Evolutionary conservation across 1,139 yeast genomes (phyloP), one percentile per base, ranked within the genome.

Genomic region (Sugiyamaella novakii): DNA sequence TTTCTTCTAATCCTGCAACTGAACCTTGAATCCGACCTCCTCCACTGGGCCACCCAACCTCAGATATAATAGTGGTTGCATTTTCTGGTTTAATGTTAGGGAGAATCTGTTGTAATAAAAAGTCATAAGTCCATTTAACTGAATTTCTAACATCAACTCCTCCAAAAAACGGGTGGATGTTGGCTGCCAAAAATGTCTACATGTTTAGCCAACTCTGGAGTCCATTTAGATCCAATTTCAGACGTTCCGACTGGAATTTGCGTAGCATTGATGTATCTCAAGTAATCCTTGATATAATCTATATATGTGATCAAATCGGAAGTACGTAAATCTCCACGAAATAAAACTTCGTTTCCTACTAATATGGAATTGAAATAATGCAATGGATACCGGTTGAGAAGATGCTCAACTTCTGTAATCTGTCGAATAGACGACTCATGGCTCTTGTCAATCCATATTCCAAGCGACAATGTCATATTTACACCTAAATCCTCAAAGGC

Each of bases 41-140:
- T 1, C 67, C 70, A 46, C 75, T 78, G 1, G 89, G 89, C 89
- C 89, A 84, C 0, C 88, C 89, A 14, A 82, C 77, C 59, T 83
- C 88, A 0, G 86, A 73, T 1, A 83, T 73, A 1, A 77, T 69
- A 11, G 80, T 61, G 19, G 46, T 22, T 56, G 54, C 50, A 53
- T 61, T 42, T 59, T 11, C 15, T 66, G 71, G 40, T 44, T 31
- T 39, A 38, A 60, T 51, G 15, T 48, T 69, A 67, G 30, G 51
- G 28, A 54, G 47, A 10, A 80, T 62, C 51, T 79, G 77, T 36
- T 72, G 66, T 43, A 71, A 62, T 36, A 81, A 58, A 56, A 72
- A 80, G 48, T 79, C 77, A 37, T 71, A 66, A 0, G 79, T 73
- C 87, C 88, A 83, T 3, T 69, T 59, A 0, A 78, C 65, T 0